Base-by-base conservation (phyloP, 768 basidiomycete genomes). In the Mycena alexandri region DNA sequence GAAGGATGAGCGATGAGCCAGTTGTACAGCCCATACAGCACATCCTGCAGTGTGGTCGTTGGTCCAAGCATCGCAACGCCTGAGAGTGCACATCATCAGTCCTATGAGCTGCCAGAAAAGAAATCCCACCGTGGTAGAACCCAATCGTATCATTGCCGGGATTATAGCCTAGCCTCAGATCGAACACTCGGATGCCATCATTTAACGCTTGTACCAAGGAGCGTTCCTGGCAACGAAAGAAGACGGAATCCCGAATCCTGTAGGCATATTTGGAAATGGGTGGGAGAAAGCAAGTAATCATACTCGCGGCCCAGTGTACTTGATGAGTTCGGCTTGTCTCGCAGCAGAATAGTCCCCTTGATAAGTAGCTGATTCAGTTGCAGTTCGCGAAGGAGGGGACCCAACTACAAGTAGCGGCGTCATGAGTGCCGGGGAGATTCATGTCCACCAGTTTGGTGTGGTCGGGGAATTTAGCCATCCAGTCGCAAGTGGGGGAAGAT, bases 1-100 rank as follows among this genome's bases (percentile, higher is more conserved):
- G 83, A 83, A 0, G 84, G 83, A 65, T 88, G 85, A 14, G 78
- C 75, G 63, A 84, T 78, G 13, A 87, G 80, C 84, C 86, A 88
- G 42, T 74, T 74, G 73, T 88, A 87, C 8, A 85, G 72, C 5
- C 83, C 85, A 56, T 83, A 86, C 29, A 86, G 78, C 1, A 87
- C 83, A 57, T 87, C 85, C 61, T 84, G 81, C 22, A 87, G 65
- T 0, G 77, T 79, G 1, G 86, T 85, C 3, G 82, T 83, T 12
- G 82, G 81, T 33, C 79, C 81, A n/a, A 86, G 75, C 7, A 86
- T 77, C 7, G 84, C 83, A 47, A 38, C 38, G 38, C 38, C 38
- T 38, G 38, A 14, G 10, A 14, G 14, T 38, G 14, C 11, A 38
- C 38, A 9, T 38, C 38, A 11, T 38, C 38, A 38, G 29, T 38